Conservation (phyloP, 2,329 filamentous ascomycete species). For the Aspergillus pseudonomiae region DNA sequence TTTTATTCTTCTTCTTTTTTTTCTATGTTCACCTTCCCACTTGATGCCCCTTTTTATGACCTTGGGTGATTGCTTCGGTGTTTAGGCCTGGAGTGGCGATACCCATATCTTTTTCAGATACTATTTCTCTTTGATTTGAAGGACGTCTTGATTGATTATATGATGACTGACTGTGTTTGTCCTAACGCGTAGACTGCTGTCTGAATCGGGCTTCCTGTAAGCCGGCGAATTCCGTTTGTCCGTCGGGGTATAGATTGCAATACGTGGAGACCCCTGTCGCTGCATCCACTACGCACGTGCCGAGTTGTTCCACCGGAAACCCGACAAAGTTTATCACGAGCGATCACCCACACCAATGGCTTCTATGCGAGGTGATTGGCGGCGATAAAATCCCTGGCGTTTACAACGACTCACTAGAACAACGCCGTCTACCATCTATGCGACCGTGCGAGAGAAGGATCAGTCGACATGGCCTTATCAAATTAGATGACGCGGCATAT, state of each 20-base stretch:
- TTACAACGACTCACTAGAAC: background rate
- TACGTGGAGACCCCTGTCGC: slow-evolving; percentile 17
- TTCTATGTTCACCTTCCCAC: slow-evolving; percentile 9
- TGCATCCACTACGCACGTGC: slow-evolving; percentile 14
- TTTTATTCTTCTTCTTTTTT: slow-evolving; percentile 11
- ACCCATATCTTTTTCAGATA: slow-evolving; percentile 30
- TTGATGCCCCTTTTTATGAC: slow-evolving; percentile 11
- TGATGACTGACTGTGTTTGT: slow-evolving; percentile 38
- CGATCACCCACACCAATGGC: slow-evolving; percentile 4
- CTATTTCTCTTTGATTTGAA: slow-evolving; percentile 17
- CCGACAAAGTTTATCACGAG: slow-evolving; percentile 10
- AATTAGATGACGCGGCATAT: background rate
- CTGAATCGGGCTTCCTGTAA: slow-evolving; percentile 53
- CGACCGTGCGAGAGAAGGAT: slow-evolving; percentile 3
- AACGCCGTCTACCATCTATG: background rate
- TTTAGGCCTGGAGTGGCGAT: slow-evolving; percentile 30
- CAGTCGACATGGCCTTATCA: background rate
- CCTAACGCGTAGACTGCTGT: slow-evolving; percentile 47
- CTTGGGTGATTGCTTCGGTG: slow-evolving; percentile 9
- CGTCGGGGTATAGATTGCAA: slow-evolving; percentile 12
- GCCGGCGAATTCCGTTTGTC: slow-evolving; percentile 17
- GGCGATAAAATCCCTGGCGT: background rate
- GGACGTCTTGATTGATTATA: slow-evolving; percentile 16
- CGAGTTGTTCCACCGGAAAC: slow-evolving; percentile 17
- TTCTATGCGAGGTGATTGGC: slow-evolving; percentile 3